These are phyloP conservation scores for Aspergillus caelatus DNA, from an alignment of 2,329 filamentous ascomycete species.

Conservation along the genomic window DNA sequence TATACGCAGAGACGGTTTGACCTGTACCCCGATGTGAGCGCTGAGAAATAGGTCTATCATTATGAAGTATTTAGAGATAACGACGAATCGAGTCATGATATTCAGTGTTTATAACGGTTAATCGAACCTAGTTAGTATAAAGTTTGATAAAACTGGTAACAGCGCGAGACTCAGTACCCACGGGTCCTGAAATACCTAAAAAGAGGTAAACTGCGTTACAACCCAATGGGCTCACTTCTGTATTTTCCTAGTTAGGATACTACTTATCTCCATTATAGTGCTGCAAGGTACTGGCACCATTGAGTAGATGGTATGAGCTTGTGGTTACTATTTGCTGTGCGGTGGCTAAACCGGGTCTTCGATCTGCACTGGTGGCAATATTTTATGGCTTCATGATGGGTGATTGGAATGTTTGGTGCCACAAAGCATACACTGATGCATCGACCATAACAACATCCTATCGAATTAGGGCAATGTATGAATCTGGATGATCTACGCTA, in stretches of 20 bases:
- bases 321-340: no score
- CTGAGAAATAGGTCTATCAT: constrained; percentile 38
- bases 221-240: no score
- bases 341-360: no score
- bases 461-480: not conserved
- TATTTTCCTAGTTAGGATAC: no score
- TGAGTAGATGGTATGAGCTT: no score
- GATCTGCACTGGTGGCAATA: no score
- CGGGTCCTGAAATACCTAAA: not conserved
- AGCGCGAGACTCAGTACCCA: not conserved
- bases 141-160: not conserved
- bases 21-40: constrained; percentile 87
- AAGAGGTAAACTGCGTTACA: no score
- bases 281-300: no score
- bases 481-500: not conserved
- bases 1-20: constrained; percentile 87
- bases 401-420: not conserved
- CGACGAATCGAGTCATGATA: not conserved
- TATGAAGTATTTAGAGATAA: not conserved
- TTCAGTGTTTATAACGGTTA: not conserved
- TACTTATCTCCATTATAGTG: no score
- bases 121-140: not conserved
- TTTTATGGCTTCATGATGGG: not conserved
- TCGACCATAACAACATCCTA: no score
- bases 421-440: no score